These are phyloP conservation scores for Blastocystis sp. DNA, from an alignment of 352 stramenopile species.

Conservation along the genomic window DNA sequence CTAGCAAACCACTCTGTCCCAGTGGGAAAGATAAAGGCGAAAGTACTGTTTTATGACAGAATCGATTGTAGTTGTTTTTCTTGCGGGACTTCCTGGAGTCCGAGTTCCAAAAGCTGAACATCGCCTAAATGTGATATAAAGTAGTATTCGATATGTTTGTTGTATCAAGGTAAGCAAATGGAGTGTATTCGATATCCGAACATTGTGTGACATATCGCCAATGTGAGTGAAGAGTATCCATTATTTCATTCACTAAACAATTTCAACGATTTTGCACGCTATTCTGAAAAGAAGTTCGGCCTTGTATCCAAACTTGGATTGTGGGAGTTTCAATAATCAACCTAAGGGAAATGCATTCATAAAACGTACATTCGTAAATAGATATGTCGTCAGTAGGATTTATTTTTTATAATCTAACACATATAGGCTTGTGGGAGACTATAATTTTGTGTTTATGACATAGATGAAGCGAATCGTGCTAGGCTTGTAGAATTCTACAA, in stretches of 20 bases:
- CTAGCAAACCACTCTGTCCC: constrained; percentile 45
- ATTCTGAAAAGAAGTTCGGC: too few relatives aligned
- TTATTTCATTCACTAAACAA: too few relatives aligned
- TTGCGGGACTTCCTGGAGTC: constrained; percentile 13
- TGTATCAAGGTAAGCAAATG: neutral
- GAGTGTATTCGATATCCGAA: too few relatives aligned
- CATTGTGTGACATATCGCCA: too few relatives aligned
- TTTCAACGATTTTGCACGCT: too few relatives aligned
- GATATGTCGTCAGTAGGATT: constrained; percentile 47
- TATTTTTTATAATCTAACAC: neutral
- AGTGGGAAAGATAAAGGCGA: neutral
- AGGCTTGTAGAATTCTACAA: constrained; percentile 54
- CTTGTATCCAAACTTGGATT: neutral
- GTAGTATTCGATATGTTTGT: neutral
- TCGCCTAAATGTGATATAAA: neutral
- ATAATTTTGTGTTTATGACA: neutral
- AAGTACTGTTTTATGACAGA: neutral
- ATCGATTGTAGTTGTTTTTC: constrained; percentile 28
- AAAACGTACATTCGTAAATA: neutral
- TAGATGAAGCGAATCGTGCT: constrained; percentile 38
- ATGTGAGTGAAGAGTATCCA: too few relatives aligned
- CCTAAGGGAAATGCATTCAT: neutral
- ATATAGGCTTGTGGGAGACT: neutral
- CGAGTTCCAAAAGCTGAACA: constrained; percentile 45
- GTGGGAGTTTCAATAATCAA: constrained; percentile 41